These are phyloP conservation scores for Pecoramyces ruminantium DNA, from an alignment of 192 early-diverging fungal genomes.

Conservation along the genomic window DNA sequence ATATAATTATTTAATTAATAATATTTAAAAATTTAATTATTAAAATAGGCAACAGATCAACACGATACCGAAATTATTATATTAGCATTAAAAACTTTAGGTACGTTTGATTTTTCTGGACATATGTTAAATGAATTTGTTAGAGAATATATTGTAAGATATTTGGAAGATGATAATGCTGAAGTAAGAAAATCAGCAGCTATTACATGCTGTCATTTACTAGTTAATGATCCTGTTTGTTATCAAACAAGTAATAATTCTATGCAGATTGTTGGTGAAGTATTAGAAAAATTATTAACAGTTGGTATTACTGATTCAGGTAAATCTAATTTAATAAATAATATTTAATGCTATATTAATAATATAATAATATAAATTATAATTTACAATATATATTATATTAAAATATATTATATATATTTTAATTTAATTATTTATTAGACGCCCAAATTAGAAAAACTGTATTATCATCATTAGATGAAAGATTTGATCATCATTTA, in stretches of 20 bases:
- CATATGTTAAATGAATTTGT: slow-evolving; percentile 78
- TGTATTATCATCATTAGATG: slow-evolving; percentile 60
- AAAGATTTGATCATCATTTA: slow-evolving; percentile 73
- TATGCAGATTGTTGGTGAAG: slow-evolving; percentile 65
- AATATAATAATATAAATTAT: too few relatives aligned
- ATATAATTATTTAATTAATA: too few relatives aligned
- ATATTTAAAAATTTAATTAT: neutral
- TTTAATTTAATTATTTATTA: slow-evolving; percentile 4
- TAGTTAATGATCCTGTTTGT: slow-evolving; percentile 55
- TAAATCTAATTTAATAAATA: slow-evolving; percentile 7
- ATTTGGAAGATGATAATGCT: slow-evolving; percentile 57
- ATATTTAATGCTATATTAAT: too few relatives aligned
- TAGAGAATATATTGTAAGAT: slow-evolving; percentile 64
- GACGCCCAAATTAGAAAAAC: slow-evolving; percentile 59
- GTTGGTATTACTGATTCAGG: slow-evolving; percentile 72
- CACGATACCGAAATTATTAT: slow-evolving; percentile 60
- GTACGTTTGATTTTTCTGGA: slow-evolving; percentile 67
- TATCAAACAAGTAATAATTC: slow-evolving; percentile 57
- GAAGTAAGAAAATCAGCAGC: slow-evolving; percentile 73
- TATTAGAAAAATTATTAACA: slow-evolving; percentile 73
- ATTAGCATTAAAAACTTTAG: slow-evolving; percentile 65
- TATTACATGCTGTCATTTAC: slow-evolving; percentile 63
- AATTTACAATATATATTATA: too few relatives aligned
- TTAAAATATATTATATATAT: too few relatives aligned
- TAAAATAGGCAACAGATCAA: slow-evolving; percentile 17